Base-by-base conservation (phyloP, 805 yeast species). In the Monosporozyma yasuniensis region DNA sequence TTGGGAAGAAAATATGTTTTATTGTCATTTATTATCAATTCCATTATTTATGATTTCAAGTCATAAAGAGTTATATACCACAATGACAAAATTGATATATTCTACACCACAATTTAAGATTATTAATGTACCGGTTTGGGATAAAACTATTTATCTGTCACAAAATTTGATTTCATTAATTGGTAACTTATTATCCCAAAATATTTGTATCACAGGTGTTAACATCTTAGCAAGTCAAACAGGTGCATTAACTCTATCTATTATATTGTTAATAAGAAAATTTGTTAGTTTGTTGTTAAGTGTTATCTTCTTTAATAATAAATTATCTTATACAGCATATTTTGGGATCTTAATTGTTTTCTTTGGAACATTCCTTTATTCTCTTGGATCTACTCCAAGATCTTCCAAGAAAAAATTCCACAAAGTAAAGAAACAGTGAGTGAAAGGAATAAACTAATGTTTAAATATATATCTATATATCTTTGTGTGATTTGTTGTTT, bases 1-100 rank as follows among this genome's bases (percentile, higher is more conserved):
- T 47, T 84, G 90, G 90, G 68, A 74, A 49, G 89, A 84, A 56
- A 72, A 76, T 34, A 61, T 84, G 43, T 84, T 84, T 57, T 83
- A 78, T 63, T 72, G 77, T 14, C 86, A 81, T 58, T 58, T 76
- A 5, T 67, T 79, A 39, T 77, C 80, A 0, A 56, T 84, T 10
- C 83, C 86, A 0, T 58, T 81, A 10, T 78, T 82, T 51, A 18
- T 71, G 0, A 55, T 75, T 2, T 39, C 27, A 21, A 63, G 77
- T 30, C 52, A 59, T 2, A 60, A 61, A 7, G 56, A 66, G 3
- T 64, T 76, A 9, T 19, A n/a, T 27, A 14, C 39, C 4, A 49
- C 39, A 18, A 50, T 2, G 72, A 74, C 53, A 71, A 68, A 52
- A 49, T 32, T 47, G 58, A 52, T 1, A 34, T 65, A 35, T 25